A percentile compares a stretch with the other conserved stretches of the same genome.
These are phyloP conservation scores for Viola odorata DNA, from an alignment of 345 rosid genomes.

Conservation along the genomic window DNA sequence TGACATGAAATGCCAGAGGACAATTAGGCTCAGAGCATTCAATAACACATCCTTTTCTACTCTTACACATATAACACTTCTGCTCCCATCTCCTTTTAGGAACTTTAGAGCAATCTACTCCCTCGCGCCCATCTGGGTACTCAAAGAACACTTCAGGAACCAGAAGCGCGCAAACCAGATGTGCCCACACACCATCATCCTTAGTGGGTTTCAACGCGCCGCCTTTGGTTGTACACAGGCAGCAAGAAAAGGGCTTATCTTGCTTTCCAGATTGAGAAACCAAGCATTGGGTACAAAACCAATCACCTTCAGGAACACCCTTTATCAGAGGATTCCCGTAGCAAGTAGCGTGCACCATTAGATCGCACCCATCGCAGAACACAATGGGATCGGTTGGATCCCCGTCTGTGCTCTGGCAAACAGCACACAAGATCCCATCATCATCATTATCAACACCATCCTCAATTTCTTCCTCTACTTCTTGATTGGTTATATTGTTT, in stretches of 20 bases:
- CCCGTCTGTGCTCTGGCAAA: slow-evolving; percentile 92
- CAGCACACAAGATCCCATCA: slow-evolving; percentile 76
- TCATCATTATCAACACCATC: slow-evolving; percentile 36
- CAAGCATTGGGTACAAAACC: slow-evolving; percentile 64
- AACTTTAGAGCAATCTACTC: slow-evolving; percentile 52
- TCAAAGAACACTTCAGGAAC: slow-evolving; percentile 88
- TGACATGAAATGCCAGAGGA: slow-evolving; percentile 61
- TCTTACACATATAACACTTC: slow-evolving; percentile 58
- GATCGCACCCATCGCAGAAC: slow-evolving; percentile 90
- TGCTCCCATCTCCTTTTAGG: slow-evolving; percentile 58
- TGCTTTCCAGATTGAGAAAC: slow-evolving; percentile 11
- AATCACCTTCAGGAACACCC: slow-evolving; percentile 76
- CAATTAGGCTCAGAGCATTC: slow-evolving; percentile 88
- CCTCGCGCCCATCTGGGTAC: slow-evolving; percentile 82
- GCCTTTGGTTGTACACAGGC: slow-evolving; percentile 50
- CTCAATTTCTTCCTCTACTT: slow-evolving; percentile 9
- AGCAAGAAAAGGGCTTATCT: slow-evolving; percentile 37
- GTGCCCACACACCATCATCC: slow-evolving; percentile 64
- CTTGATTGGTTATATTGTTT: slow-evolving; percentile 1
- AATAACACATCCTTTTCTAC: slow-evolving; percentile 57
- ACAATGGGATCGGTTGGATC: slow-evolving; percentile 88
- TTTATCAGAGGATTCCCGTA: slow-evolving; percentile 69
- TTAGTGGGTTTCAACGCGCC: slow-evolving; percentile 64
- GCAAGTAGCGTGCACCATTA: slow-evolving; percentile 89
- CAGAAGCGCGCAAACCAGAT: slow-evolving; percentile 64